These are phyloP conservation scores for Diplodia intermedia DNA, from an alignment of 2,329 filamentous ascomycete genomes.

Conservation along the genomic window DNA sequence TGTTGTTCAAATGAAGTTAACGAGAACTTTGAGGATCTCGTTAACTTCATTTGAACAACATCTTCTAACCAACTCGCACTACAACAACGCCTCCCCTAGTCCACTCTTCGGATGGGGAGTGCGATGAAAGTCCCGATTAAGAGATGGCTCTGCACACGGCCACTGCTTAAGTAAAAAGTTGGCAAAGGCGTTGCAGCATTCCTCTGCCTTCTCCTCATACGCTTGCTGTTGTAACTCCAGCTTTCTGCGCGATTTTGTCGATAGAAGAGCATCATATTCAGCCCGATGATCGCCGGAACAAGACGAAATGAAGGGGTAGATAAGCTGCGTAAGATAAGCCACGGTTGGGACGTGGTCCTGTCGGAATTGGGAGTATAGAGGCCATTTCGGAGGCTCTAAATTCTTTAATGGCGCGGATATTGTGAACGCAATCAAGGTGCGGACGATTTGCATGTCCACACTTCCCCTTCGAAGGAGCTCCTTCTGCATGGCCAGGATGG, in stretches of 20 bases:
- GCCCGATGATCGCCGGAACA: conserved; percentile 35
- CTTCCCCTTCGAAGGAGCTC: conserved; percentile 11
- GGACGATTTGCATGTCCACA: conserved; percentile 52
- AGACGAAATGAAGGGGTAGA: accelerated
- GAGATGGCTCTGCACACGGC: conserved; percentile 45
- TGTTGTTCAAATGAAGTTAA: no score
- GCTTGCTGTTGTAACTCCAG: conserved; percentile 36
- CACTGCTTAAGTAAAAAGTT: conserved; percentile 48
- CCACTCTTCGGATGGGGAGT: no score
- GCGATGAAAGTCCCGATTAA: neutral
- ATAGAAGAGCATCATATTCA: neutral
- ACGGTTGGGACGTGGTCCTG: conserved; percentile 43
- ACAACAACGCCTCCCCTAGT: no score
- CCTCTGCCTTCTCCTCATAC: conserved; percentile 17
- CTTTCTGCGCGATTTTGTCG: conserved; percentile 35
- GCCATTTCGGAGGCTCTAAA: conserved; percentile 47
- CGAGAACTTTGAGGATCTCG: no score
- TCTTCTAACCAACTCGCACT: no score
- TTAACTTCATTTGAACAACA: no score
- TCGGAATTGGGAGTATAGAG: conserved; percentile 46
- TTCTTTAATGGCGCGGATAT: conserved; percentile 50
- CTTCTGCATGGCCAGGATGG: no score
- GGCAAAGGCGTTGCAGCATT: conserved; percentile 51
- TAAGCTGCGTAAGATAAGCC: conserved; percentile 33
- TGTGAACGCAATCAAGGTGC: conserved; percentile 55